phyloP scores from a whole-genome alignment of 2,329 filamentous ascomycete species.

The Alternaria angustiovoidea region DNA sequence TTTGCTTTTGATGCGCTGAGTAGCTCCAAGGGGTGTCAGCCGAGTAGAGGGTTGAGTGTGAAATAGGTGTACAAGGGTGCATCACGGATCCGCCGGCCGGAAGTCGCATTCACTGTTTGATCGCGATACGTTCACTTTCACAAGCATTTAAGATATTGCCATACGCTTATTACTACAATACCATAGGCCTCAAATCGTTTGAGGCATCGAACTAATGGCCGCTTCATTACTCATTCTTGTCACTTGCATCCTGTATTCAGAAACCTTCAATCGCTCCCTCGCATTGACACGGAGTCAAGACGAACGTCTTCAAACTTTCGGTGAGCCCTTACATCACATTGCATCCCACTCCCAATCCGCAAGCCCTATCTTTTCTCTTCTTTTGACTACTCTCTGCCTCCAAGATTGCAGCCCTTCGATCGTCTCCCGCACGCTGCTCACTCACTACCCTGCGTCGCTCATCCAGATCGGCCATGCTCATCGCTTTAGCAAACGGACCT shows the following conservation, averaged over 20 bases:
- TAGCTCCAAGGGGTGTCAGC: background rate
- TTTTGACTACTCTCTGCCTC: background rate
- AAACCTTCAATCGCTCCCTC: background rate
- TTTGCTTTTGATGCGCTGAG: background rate
- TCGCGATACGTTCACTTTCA: background rate
- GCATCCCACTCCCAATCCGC: constrained; percentile 15
- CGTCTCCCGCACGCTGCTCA: constrained; percentile 4
- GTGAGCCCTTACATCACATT: constrained; percentile 25
- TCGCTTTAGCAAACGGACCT: constrained; percentile 31
- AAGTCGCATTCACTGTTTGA: background rate
- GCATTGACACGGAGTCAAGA: background rate
- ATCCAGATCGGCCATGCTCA: constrained; percentile 27
- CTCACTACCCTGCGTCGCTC: constrained; percentile 25
- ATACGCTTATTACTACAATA: background rate
- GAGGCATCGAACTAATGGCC: background rate
- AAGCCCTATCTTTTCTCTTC: background rate
- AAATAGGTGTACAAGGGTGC: background rate
- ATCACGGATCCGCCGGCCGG: background rate
- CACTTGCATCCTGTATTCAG: background rate
- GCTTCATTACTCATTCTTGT: background rate
- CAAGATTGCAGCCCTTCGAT: background rate
- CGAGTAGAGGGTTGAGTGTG: background rate
- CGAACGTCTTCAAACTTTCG: background rate
- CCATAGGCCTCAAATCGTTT: background rate
- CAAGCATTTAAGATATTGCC: background rate